A percentile compares a stretch with the other conserved stretches of the same genome.
Evolutionary conservation across 2,329 filamentous ascomycete genomes (phyloP).

Genomic region (Pseudogymnoascus sp.): DNA sequence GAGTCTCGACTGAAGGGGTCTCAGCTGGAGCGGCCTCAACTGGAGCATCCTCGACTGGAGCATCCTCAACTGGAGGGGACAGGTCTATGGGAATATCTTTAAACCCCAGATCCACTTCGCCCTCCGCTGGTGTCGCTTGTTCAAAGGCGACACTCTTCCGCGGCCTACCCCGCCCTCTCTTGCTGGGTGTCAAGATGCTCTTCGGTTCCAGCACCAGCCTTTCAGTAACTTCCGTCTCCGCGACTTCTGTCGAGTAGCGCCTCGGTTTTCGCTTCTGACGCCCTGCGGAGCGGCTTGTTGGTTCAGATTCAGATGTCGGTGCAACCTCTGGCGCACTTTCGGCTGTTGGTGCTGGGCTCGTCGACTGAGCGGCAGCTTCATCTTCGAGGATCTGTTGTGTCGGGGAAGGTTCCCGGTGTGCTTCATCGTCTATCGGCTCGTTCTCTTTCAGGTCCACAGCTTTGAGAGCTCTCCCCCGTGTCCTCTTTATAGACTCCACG

Average conservation of each 20-base stretch:
- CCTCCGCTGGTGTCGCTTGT: conserved; percentile 21
- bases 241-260: not conserved
- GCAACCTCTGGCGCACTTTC: not conserved
- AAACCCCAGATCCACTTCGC: conserved; percentile 41
- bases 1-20: not conserved
- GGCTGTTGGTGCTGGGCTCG: not conserved
- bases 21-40: not conserved
- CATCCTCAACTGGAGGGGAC: not conserved
- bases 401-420: conserved; percentile 17
- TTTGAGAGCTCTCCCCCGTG: conserved; percentile 15
- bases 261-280: not conserved
- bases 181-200: conserved; percentile 50
- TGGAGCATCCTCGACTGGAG: not conserved
- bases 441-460: conserved; percentile 1
- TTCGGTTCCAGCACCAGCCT: conserved; percentile 32
- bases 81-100: conserved; percentile 38
- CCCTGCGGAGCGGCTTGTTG: not conserved
- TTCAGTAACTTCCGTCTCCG: not conserved
- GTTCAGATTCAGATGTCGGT: not conserved
- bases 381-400: conserved; percentile 1
- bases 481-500: conserved; percentile 18
- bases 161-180: conserved; percentile 33
- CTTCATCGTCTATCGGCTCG: conserved; percentile 16
- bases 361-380: conserved; percentile 6
- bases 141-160: conserved; percentile 52